Percentiles rank a stretch among this genome's conserved stretches.
phyloP scores from a whole-genome alignment of 805 yeast species.

The Lipomyces yamadae region DNA sequence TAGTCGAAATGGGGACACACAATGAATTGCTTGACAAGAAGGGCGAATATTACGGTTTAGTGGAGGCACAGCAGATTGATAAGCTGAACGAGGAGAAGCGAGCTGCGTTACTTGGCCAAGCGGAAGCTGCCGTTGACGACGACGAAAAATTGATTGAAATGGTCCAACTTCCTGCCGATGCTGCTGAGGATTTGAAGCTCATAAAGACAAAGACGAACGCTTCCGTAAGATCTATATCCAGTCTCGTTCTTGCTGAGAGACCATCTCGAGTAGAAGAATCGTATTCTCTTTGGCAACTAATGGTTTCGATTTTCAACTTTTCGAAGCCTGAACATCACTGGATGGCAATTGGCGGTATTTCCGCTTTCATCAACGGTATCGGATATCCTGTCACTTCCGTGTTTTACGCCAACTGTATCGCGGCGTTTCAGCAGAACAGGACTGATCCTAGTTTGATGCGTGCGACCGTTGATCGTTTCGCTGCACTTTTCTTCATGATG shows the following conservation, averaged over 20 bases:
- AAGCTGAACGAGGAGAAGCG: slow-evolving; percentile 44
- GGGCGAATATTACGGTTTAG: slow-evolving; percentile 45
- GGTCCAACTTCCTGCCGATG: not conserved
- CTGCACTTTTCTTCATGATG: slow-evolving; percentile 39
- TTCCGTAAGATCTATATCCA: slow-evolving; percentile 33
- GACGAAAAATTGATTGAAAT: slow-evolving; percentile 11
- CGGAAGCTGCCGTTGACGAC: slow-evolving; percentile 42
- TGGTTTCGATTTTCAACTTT: slow-evolving; percentile 21
- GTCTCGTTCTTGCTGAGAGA: slow-evolving; percentile 20
- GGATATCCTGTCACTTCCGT: slow-evolving; percentile 44
- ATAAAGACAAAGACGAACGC: slow-evolving; percentile 39
- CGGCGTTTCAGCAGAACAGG: slow-evolving; percentile 42
- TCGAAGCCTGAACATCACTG: slow-evolving; percentile 32
- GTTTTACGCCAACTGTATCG: slow-evolving; percentile 47
- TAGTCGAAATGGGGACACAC: slow-evolving; percentile 55
- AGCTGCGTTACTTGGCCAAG: slow-evolving; percentile 49
- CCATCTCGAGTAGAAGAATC: slow-evolving; percentile 12
- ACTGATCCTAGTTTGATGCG: slow-evolving; percentile 46
- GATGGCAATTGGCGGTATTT: slow-evolving; percentile 32
- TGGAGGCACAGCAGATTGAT: slow-evolving; percentile 46
- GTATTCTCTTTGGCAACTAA: slow-evolving; percentile 22
- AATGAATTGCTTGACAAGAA: slow-evolving; percentile 44
- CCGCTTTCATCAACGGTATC: slow-evolving; percentile 27
- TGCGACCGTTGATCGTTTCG: slow-evolving; percentile 42
- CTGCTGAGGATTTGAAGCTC: slow-evolving; percentile 13